A percentile compares a stretch with the other conserved stretches of the same genome.
Conservation (phyloP, 805 yeast genomes). For the Deakozyma indianensis region DNA sequence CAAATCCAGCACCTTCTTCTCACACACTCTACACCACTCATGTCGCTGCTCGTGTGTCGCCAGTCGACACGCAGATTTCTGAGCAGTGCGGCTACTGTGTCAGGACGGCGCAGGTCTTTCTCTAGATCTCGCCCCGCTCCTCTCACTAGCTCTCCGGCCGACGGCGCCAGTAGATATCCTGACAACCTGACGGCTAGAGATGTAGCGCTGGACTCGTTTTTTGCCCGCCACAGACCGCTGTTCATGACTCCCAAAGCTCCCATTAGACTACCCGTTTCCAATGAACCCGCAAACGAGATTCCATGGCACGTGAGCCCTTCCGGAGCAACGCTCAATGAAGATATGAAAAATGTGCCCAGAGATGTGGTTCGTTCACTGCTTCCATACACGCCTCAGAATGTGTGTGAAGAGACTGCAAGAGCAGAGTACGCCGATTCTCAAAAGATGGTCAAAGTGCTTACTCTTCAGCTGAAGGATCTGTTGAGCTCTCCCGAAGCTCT, state of each 20-base stretch:
- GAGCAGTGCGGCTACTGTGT: neutral
- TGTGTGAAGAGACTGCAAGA: neutral
- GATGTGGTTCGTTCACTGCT: slow-evolving; percentile 22
- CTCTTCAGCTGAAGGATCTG: neutral
- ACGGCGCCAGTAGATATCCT: neutral
- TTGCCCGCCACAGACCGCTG: slow-evolving; percentile 33
- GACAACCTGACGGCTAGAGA: neutral
- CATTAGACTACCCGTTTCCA: neutral
- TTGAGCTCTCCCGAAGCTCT: neutral
- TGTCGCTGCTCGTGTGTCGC: neutral
- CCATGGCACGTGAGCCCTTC: slow-evolving; percentile 29
- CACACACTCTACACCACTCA: too few relatives aligned
- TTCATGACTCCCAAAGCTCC: slow-evolving; percentile 19
- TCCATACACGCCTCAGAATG: slow-evolving; percentile 18
- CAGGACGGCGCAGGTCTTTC: neutral
- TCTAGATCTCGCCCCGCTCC: neutral
- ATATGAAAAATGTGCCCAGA: slow-evolving; percentile 24
- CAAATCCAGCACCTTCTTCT: too few relatives aligned
- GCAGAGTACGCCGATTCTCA: neutral
- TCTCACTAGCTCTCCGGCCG: neutral
- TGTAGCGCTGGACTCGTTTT: slow-evolving; percentile 25
- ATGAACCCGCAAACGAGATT: slow-evolving; percentile 9
- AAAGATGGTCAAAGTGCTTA: neutral
- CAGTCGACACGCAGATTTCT: neutral
- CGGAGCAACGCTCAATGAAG: slow-evolving; percentile 22